Evolutionary conservation across 2,329 filamentous ascomycete species (phyloP).

Genomic region (Penicillium carneum): DNA sequence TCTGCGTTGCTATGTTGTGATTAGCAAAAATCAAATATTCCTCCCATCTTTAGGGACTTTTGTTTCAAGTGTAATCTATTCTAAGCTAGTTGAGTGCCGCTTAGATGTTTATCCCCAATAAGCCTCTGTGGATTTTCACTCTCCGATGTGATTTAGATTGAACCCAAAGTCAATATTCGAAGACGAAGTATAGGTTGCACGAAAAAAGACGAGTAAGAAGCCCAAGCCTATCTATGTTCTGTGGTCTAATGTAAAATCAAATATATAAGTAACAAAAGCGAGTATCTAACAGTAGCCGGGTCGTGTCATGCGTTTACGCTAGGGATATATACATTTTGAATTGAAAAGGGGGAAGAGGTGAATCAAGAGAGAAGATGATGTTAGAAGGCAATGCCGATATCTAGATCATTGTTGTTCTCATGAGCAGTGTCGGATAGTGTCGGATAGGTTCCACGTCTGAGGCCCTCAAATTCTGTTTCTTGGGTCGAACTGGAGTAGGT

Average conservation of each 20-base stretch:
- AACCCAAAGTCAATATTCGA: background rate
- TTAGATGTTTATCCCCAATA: background rate
- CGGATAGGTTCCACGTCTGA: background rate
- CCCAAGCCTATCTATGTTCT: background rate
- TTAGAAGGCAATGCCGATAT: background rate
- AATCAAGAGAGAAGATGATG: background rate
- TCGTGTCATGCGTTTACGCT: conserved; percentile 32
- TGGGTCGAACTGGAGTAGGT: conserved; percentile 19
- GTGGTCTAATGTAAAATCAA: background rate
- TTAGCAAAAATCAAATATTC: background rate
- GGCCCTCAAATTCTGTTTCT: conserved; percentile 3
- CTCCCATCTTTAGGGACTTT: background rate
- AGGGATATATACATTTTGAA: conserved; percentile 32
- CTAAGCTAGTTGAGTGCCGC: background rate
- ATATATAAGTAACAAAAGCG: background rate
- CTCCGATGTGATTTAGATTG: background rate
- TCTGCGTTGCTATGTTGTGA: background rate
- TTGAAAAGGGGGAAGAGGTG: conserved; percentile 7
- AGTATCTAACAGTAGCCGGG: conserved; percentile 2
- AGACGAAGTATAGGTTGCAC: background rate
- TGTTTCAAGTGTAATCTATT: background rate
- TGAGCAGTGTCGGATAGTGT: background rate
- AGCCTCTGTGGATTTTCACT: too few species aligned
- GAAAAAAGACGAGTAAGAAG: background rate
- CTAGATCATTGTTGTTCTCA: background rate